These are phyloP conservation scores for Cymbopogon citratus DNA, from an alignment of 176 grass and related monocot species.

Conservation along the genomic window DNA sequence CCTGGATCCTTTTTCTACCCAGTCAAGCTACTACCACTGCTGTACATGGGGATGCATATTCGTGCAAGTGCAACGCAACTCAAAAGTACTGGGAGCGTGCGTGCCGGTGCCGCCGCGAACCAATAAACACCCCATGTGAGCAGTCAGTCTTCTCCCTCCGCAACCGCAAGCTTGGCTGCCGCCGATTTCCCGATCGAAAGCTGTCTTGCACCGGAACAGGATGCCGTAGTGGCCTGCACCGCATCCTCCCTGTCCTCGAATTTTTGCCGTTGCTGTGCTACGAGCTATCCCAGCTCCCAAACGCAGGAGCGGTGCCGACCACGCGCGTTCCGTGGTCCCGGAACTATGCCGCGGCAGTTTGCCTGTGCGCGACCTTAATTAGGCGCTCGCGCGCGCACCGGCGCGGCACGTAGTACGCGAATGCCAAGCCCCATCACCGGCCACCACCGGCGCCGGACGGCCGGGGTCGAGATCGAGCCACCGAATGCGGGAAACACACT, in stretches of 20 bases:
- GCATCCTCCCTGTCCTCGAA: background rate
- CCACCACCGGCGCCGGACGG: background rate
- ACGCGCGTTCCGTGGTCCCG: background rate
- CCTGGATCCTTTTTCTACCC: background rate
- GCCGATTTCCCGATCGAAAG: background rate
- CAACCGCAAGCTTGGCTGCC: background rate
- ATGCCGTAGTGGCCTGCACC: background rate
- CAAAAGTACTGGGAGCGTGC: background rate
- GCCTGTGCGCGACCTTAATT: background rate
- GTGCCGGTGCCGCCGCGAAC: background rate
- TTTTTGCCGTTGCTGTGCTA: background rate
- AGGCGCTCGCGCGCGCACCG: background rate
- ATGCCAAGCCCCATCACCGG: background rate
- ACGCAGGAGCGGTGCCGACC: background rate
- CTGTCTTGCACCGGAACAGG: slow-evolving; percentile 2
- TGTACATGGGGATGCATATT: background rate
- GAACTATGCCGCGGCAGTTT: background rate
- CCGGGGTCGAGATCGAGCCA: background rate
- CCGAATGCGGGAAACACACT: slow-evolving; percentile 17
- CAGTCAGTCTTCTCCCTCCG: background rate
- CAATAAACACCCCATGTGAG: slow-evolving; percentile 29
- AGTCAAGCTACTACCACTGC: background rate
- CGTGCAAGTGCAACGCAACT: slow-evolving; percentile 31
- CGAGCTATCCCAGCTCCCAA: background rate
- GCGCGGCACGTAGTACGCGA: background rate